Percentiles rank a stretch among this genome's conserved stretches.
These are phyloP conservation scores for Penicillium chermesinum DNA, from an alignment of 495 filamentous ascomycete genomes.

Conservation along the genomic window DNA sequence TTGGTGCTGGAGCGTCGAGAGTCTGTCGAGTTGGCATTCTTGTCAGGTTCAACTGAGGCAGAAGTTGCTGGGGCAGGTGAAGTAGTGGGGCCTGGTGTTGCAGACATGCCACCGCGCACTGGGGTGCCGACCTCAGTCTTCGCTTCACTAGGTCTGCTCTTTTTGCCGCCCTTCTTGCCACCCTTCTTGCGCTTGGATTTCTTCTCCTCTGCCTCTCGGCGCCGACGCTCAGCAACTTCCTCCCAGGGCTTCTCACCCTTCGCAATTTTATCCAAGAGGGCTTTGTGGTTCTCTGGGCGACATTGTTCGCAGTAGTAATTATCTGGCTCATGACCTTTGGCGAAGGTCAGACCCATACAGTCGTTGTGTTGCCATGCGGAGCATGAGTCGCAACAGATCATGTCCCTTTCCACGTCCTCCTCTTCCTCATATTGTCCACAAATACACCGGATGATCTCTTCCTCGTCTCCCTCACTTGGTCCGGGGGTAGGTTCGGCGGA, in stretches of 20 bases:
- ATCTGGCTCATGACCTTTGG: constrained; percentile 65
- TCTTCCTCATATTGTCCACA: constrained; percentile 86
- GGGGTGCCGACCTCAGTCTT: constrained; percentile 34
- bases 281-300: constrained; percentile 72
- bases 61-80: constrained; percentile 18
- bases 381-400: constrained; percentile 89
- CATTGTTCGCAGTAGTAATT: constrained; percentile 91
- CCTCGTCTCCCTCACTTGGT: constrained; percentile 59
- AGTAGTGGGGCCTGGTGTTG: constrained; percentile 23
- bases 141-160: constrained; percentile 38
- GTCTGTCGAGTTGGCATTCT: constrained; percentile 25
- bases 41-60: constrained; percentile 29
- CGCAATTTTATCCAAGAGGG: constrained; percentile 64
- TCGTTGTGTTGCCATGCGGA: constrained; percentile 94
- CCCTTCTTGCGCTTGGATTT: constrained; percentile 44
- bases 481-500: constrained; percentile 47
- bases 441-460: constrained; percentile 83
- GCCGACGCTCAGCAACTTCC: constrained; percentile 51
- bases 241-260: constrained; percentile 87
- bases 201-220: constrained; percentile 46
- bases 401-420: constrained; percentile 71
- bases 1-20: constrained; percentile 31
- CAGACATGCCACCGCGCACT: constrained; percentile 25
- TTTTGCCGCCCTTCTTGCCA: constrained; percentile 42
- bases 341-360: constrained; percentile 82